Base-by-base conservation (phyloP, 768 basidiomycete species). In the Phanerodontia chrysosporium region DNA sequence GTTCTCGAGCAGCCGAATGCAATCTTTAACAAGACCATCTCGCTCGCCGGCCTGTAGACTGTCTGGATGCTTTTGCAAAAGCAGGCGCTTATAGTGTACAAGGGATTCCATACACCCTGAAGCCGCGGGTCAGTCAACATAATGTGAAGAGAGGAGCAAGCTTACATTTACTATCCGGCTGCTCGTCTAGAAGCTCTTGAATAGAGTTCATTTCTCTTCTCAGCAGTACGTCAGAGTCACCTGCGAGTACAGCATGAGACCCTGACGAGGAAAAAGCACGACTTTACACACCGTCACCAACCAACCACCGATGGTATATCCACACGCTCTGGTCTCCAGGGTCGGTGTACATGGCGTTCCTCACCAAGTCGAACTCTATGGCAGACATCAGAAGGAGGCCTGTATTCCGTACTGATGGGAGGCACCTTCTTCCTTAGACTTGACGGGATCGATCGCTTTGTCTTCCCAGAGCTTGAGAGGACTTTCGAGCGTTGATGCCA, bases 261-360 rank as follows among this genome's bases (percentile, higher is more conserved):
- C 28, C 52, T 27, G 5, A 16, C 24, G 1, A 10, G 24, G 5
- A 7, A 24, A 44, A 8, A 18, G 12, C 13, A 35, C 21, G 39
- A 14, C 18, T n/a, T n/a, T 8, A 63, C 80, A 60, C 67, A 88
- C 95, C 88, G 62, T 82, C 72, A 8, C 92, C 93, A 54, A 98
- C 82, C 2, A 99, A 79, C 95, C 96, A 98, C n/a, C 95, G 84
- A 67, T 98, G 97, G 71, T 98, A 99, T 58, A 99, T 84, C 97
- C 97, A 99, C 0, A 92, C 93, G 60, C 92, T 94, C 71, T 98
- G 96, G 71, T 98, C 96, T 46, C 86, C 84, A 3, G 97, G 97
- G 67, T 98, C 95, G 0, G 95, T 97, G 73, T 95, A 99, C 76
- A 98, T 83, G 1, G 96, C 97, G 67, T 96, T 94, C 65, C 86